Conservation (phyloP, 202 grass and related monocot species). For the Panicum virgatum region DNA sequence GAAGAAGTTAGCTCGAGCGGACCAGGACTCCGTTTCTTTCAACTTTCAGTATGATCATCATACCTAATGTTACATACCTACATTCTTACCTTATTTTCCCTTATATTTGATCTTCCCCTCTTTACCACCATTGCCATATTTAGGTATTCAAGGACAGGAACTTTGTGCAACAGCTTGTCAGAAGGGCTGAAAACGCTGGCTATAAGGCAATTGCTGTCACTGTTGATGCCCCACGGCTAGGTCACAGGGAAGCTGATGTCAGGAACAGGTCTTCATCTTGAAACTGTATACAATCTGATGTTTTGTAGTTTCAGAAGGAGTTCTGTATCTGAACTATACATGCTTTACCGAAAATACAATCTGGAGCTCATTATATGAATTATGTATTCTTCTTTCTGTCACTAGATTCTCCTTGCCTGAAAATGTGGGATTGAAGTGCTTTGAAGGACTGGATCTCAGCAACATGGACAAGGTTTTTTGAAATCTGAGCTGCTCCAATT, state of each 20-base stretch:
- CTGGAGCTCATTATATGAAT: neutral
- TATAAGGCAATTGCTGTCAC: conserved; percentile 84
- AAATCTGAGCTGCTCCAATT: neutral
- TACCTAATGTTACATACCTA: neutral
- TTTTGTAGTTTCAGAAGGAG: neutral
- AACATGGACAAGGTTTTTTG: conserved; percentile 65
- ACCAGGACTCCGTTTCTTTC: conserved; percentile 81
- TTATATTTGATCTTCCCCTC: neutral
- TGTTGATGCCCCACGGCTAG: conserved; percentile 71
- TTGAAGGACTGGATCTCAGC: conserved; percentile 67
- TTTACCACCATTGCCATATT: neutral
- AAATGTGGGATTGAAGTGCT: conserved; percentile 69
- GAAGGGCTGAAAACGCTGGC: conserved; percentile 71
- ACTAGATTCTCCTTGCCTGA: conserved; percentile 67
- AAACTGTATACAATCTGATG: neutral
- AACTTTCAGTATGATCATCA: conserved; percentile 65
- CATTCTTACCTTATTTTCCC: neutral
- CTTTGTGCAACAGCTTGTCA: conserved; percentile 65
- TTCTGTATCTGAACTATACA: neutral
- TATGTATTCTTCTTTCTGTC: neutral
- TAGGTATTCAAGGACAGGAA: conserved; percentile 89
- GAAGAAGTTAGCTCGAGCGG: conserved; percentile 82
- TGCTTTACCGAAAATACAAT: neutral
- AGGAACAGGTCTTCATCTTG: conserved; percentile 66
- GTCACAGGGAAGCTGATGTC: conserved; percentile 75